Percentiles rank a stretch among this genome's conserved stretches.
These are phyloP conservation scores for Saccharomycopsis selenospora DNA, from an alignment of 805 yeast species.

Conservation along the genomic window DNA sequence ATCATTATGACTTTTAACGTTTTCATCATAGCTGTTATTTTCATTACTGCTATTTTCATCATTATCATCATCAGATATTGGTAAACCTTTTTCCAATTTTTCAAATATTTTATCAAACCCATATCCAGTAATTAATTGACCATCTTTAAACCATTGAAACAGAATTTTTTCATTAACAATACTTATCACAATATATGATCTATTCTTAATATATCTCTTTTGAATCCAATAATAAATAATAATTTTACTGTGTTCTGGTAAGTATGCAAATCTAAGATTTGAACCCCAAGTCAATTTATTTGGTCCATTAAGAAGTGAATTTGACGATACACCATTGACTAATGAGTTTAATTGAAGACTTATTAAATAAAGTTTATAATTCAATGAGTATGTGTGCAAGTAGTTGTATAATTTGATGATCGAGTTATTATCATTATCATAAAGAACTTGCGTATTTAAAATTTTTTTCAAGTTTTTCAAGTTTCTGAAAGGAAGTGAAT, in stretches of 20 bases:
- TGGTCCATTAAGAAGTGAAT: conserved; percentile 9
- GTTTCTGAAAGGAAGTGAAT: conserved; percentile 7
- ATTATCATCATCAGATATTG: not conserved
- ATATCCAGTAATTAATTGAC: conserved; percentile 6
- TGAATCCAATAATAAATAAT: conserved; percentile 19
- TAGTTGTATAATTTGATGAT: conserved; percentile 12
- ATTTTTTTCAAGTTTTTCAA: conserved; percentile 7
- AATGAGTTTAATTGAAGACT: conserved; percentile 11
- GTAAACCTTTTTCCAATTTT: conserved; percentile 4
- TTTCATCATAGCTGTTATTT: not conserved
- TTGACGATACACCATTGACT: conserved; percentile 8
- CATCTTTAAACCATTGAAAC: conserved; percentile 19
- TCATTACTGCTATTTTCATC: not conserved
- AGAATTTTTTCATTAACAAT: conserved; percentile 8
- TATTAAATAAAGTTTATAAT: conserved; percentile 17
- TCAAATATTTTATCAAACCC: conserved; percentile 12
- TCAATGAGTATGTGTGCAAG: conserved; percentile 17
- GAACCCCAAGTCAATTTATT: conserved; percentile 21
- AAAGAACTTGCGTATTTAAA: conserved; percentile 9
- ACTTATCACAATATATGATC: conserved; percentile 11
- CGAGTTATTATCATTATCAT: conserved; percentile 2
- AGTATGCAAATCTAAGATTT: conserved; percentile 8
- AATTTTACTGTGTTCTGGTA: conserved; percentile 12
- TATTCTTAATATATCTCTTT: conserved; percentile 10
- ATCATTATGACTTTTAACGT: not conserved